phyloP scores from a whole-genome alignment of 2,329 filamentous ascomycete genomes.

The Thielaviopsis ethacetica region DNA sequence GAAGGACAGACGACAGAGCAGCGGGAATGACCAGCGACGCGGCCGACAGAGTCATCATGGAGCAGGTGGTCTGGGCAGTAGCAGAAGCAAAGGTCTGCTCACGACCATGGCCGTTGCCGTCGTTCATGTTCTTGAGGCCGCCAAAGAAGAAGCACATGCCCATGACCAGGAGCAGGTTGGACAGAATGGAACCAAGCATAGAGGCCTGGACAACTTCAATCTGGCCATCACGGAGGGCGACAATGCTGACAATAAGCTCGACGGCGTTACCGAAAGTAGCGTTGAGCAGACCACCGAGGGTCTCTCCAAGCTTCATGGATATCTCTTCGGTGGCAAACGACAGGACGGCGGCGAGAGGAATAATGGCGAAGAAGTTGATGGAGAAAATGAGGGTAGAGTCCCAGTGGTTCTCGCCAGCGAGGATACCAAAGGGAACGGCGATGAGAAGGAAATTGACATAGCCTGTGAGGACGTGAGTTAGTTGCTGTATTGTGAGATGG shows the following conservation, averaged over 20 bases:
- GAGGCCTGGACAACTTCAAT: slow-evolving; percentile 95
- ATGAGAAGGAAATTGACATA: slow-evolving; percentile 56
- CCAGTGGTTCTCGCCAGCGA: slow-evolving; percentile 46
- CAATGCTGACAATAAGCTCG: slow-evolving; percentile 75
- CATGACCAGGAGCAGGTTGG: slow-evolving; percentile 78
- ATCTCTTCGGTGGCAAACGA: slow-evolving; percentile 69
- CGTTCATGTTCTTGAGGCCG: slow-evolving; percentile 45
- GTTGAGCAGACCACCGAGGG: slow-evolving; percentile 57
- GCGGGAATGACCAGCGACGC: slow-evolving; percentile 68
- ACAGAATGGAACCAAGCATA: slow-evolving; percentile 91
- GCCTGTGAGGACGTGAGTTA: slow-evolving; percentile 20
- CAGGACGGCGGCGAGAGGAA: slow-evolving; percentile 56
- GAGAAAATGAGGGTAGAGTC: slow-evolving; percentile 52
- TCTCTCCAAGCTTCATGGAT: slow-evolving; percentile 54
- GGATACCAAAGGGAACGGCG: slow-evolving; percentile 57
- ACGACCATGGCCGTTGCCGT: slow-evolving; percentile 36
- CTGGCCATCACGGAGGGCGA: slow-evolving; percentile 69
- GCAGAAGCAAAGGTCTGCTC: slow-evolving; percentile 63
- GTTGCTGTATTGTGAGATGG: background rate
- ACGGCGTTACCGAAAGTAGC: slow-evolving; percentile 69
- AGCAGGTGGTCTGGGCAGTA: slow-evolving; percentile 61
- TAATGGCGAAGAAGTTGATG: slow-evolving; percentile 68
- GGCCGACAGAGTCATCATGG: slow-evolving; percentile 58
- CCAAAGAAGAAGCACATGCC: slow-evolving; percentile 69
- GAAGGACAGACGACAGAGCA: slow-evolving; percentile 52